A percentile compares a stretch with the other conserved stretches of the same genome.
Conservation (phyloP, 208 protist species). For the Leptomonas seymouri region DNA sequence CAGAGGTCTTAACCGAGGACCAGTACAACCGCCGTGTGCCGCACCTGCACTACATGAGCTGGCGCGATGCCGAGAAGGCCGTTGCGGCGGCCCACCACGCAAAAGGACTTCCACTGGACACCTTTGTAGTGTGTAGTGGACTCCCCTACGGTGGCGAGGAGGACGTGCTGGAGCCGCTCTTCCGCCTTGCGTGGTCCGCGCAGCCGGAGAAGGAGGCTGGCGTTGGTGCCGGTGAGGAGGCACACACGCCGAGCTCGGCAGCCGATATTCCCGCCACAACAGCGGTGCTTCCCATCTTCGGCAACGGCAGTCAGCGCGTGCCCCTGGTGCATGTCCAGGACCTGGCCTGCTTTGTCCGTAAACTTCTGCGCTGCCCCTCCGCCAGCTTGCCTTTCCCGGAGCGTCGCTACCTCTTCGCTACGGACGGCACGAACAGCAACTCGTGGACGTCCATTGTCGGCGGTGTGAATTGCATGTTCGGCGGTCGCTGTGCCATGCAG, state of each 20-base stretch:
- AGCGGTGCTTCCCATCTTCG: constrained; percentile 83
- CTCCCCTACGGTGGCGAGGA: constrained; percentile 93
- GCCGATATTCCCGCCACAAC: not conserved
- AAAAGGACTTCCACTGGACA: constrained; percentile 78
- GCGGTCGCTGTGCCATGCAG: constrained; percentile 42
- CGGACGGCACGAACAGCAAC: constrained; percentile 67
- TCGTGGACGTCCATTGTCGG: constrained; percentile 74
- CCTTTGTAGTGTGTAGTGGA: constrained; percentile 90
- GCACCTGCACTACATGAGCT: constrained; percentile 92
- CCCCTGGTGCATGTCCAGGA: constrained; percentile 94
- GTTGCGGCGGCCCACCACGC: constrained; percentile 83
- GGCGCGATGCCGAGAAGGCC: constrained; percentile 92
- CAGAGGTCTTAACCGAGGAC: constrained; percentile 92
- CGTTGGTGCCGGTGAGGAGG: not conserved
- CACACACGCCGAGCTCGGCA: not conserved
- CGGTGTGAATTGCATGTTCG: constrained; percentile 85
- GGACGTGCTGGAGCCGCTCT: constrained; percentile 84
- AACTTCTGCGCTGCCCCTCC: constrained; percentile 57
- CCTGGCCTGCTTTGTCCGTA: constrained; percentile 80
- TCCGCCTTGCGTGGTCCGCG: constrained; percentile 87
- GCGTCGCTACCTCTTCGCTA: constrained; percentile 89
- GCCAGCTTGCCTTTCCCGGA: constrained; percentile 62
- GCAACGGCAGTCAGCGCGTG: constrained; percentile 84
- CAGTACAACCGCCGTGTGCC: constrained; percentile 93
- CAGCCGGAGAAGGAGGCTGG: constrained; percentile 15